phyloP scores from a whole-genome alignment of 2,329 filamentous ascomycete species.

The Aspergillus sp. region DNA sequence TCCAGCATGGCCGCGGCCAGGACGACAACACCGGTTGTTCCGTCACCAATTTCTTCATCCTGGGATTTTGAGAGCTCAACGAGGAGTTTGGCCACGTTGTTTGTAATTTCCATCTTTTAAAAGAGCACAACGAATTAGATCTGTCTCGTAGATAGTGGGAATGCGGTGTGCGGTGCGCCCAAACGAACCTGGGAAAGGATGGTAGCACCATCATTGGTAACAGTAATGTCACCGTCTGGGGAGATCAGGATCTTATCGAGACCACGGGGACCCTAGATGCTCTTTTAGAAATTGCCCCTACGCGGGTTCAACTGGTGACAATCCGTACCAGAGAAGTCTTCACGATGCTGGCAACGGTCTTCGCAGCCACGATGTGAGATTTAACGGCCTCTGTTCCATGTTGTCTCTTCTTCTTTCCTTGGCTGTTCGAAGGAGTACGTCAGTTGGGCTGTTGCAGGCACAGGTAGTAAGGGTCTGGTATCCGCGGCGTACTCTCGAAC shows the following conservation, averaged over 20 bases:
- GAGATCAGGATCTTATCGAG: slow-evolving; percentile 99
- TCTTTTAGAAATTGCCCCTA: slow-evolving; percentile 4
- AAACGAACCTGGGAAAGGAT: slow-evolving; percentile 72
- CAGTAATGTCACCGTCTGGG: slow-evolving; percentile 96
- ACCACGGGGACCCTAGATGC: slow-evolving; percentile 73
- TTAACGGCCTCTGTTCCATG: slow-evolving; percentile 98
- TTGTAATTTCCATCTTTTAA: slow-evolving; percentile 97
- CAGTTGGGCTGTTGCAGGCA: slow-evolving; percentile 4
- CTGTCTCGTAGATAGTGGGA: neutral
- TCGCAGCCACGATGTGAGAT: slow-evolving; percentile 93
- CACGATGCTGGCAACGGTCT: slow-evolving; percentile 94
- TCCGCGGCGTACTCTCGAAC: slow-evolving; percentile 79
- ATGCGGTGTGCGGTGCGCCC: neutral
- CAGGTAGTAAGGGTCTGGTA: neutral
- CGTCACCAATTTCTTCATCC: slow-evolving; percentile 98
- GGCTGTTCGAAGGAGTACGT: slow-evolving; percentile 52
- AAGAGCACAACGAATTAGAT: neutral
- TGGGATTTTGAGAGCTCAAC: slow-evolving; percentile 98
- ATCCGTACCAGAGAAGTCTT: slow-evolving; percentile 78
- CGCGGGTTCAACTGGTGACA: neutral
- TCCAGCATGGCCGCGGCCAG: slow-evolving; percentile 91
- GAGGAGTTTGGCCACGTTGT: slow-evolving; percentile 95
- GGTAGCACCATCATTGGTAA: slow-evolving; percentile 98
- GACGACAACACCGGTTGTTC: slow-evolving; percentile 96
- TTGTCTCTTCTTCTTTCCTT: slow-evolving; percentile 96